Conservation (phyloP, 2,329 filamentous ascomycete species). For the Ceratocystis destructans region DNA sequence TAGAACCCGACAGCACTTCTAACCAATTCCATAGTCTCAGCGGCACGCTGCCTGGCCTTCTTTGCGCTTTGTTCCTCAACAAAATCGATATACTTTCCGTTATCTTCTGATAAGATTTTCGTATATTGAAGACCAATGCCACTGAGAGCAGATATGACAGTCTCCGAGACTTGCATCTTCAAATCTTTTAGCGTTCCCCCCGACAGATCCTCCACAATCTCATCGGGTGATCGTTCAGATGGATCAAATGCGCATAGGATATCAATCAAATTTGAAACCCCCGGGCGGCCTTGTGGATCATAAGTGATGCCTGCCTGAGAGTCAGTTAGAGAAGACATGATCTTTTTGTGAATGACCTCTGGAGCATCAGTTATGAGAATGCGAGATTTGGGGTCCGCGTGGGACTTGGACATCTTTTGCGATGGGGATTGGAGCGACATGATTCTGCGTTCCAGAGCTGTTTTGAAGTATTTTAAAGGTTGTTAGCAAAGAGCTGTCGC, state of each 20-base stretch:
- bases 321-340: slow-evolving; percentile 67
- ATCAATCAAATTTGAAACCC: slow-evolving; percentile 75
- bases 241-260: slow-evolving; percentile 58
- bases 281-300: slow-evolving; percentile 55
- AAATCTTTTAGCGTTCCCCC: slow-evolving; percentile 29
- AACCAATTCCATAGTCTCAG: slow-evolving; percentile 42
- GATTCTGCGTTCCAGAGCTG: slow-evolving; percentile 66
- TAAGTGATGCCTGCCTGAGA: slow-evolving; percentile 53
- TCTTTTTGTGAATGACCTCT: slow-evolving; percentile 51
- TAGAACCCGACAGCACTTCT: slow-evolving; percentile 38
- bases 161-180: slow-evolving; percentile 43
- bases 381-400: slow-evolving; percentile 54
- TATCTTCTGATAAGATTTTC: slow-evolving; percentile 34
- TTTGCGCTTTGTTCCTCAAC: slow-evolving; percentile 45
- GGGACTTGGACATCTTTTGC: slow-evolving; percentile 91
- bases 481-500: not conserved
- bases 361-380: slow-evolving; percentile 68
- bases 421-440: slow-evolving; percentile 75
- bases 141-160: slow-evolving; percentile 39
- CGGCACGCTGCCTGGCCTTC: slow-evolving; percentile 49
- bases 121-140: slow-evolving; percentile 44
- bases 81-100: slow-evolving; percentile 40
- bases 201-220: slow-evolving; percentile 30
- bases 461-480: slow-evolving; percentile 12
- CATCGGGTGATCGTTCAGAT: slow-evolving; percentile 28